Conservation (phyloP, 1,284 basidiomycete genomes). For the Phlebopus sp. region DNA sequence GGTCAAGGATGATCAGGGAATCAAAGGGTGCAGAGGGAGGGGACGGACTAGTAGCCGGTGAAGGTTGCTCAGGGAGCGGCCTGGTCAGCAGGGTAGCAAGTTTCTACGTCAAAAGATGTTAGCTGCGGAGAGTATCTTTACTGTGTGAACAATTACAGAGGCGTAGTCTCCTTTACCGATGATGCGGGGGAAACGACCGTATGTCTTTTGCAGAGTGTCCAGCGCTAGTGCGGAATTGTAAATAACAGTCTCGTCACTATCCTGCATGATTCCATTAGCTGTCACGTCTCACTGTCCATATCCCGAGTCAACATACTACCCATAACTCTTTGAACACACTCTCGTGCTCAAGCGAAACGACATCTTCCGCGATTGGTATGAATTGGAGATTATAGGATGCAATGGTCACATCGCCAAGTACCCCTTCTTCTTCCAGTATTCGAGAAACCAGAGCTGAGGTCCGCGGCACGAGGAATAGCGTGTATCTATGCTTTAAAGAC, state of each 20-base stretch:
- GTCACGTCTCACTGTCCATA: neutral
- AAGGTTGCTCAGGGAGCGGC: slow-evolving; percentile 45
- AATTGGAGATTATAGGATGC: slow-evolving; percentile 90
- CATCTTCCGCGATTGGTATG: slow-evolving; percentile 88
- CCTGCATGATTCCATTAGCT: slow-evolving; percentile 42
- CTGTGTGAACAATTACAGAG: slow-evolving; percentile 52
- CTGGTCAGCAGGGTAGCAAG: slow-evolving; percentile 72
- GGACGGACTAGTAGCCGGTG: slow-evolving; percentile 24
- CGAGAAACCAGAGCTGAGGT: slow-evolving; percentile 82
- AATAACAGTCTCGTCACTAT: slow-evolving; percentile 90
- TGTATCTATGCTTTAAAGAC: slow-evolving; percentile 77
- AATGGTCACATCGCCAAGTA: slow-evolving; percentile 85
- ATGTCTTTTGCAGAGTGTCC: slow-evolving; percentile 81
- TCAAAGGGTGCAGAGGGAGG: slow-evolving; percentile 69
- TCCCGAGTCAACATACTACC: slow-evolving; percentile 60
- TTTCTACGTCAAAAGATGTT: slow-evolving; percentile 47
- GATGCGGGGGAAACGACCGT: slow-evolving; percentile 89
- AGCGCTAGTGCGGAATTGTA: slow-evolving; percentile 89
- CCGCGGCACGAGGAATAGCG: slow-evolving; percentile 87
- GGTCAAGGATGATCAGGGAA: slow-evolving; percentile 86
- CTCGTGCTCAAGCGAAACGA: slow-evolving; percentile 85
- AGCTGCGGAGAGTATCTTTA: slow-evolving; percentile 1
- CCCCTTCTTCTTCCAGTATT: slow-evolving; percentile 88
- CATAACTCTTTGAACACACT: slow-evolving; percentile 82
- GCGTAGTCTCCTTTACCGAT: slow-evolving; percentile 93